Evolutionary conservation across 441 rosid genomes (phyloP).

Genomic region (Erodium trifolium): DNA sequence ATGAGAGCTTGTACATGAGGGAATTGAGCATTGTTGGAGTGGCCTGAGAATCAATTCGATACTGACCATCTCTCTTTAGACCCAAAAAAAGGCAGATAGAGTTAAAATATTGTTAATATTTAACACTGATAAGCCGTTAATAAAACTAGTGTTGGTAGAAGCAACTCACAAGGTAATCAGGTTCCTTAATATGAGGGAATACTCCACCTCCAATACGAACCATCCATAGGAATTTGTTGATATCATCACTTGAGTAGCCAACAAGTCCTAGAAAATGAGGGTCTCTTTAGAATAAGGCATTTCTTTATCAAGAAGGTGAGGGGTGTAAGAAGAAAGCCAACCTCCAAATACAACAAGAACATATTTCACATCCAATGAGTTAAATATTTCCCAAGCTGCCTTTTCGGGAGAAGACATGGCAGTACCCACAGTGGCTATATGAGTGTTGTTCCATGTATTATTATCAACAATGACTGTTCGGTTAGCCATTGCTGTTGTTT

Average conservation of each 20-base stretch:
- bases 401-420: slow-evolving; percentile 99
- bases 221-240: slow-evolving; percentile 99
- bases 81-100: slow-evolving; percentile 10
- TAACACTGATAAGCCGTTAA: too few species aligned
- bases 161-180: slow-evolving; percentile 74
- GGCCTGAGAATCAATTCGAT: slow-evolving; percentile 88
- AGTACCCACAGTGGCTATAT: slow-evolving; percentile 98
- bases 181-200: slow-evolving; percentile 97
- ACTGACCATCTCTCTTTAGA: slow-evolving; percentile 86
- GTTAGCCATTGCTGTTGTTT: slow-evolving; percentile 99
- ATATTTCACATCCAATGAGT: slow-evolving; percentile 96
- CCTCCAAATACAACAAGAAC: slow-evolving; percentile 99
- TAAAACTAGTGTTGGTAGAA: too few species aligned
- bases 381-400: slow-evolving; percentile 97
- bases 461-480: slow-evolving; percentile 98
- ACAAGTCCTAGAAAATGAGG: slow-evolving; percentile 60
- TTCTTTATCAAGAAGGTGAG: slow-evolving; percentile 6
- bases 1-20: slow-evolving; percentile 97
- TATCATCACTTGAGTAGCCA: slow-evolving; percentile 99
- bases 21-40: slow-evolving; percentile 92
- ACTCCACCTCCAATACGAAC: slow-evolving; percentile 99
- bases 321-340: slow-evolving; percentile 29
- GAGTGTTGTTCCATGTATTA: slow-evolving; percentile 99
- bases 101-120: not conserved
- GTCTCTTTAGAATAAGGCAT: slow-evolving; percentile 28